Conservation (phyloP, 495 filamentous ascomycete species). For the Podospora pseudopauciseta region DNA sequence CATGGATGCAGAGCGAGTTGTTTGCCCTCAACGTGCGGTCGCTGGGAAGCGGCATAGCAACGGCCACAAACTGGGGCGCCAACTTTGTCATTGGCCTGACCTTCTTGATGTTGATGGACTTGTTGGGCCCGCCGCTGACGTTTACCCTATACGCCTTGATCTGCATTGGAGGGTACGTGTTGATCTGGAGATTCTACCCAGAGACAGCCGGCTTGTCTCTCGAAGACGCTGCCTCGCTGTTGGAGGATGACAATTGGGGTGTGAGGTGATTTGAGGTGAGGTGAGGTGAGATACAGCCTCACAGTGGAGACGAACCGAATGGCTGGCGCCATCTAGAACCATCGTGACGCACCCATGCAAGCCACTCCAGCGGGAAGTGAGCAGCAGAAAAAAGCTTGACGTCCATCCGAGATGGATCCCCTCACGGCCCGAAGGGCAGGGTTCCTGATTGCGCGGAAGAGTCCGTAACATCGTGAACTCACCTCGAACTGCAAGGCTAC, state of each 20-base stretch:
- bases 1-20: conserved; percentile 91
- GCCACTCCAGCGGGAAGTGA: background rate
- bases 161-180: conserved; percentile 62
- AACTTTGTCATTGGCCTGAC: conserved; percentile 87
- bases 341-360: conserved; percentile 16
- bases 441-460: background rate
- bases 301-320: background rate
- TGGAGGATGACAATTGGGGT: conserved; percentile 70
- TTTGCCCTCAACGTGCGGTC: conserved; percentile 81
- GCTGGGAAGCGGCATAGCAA: conserved; percentile 76
- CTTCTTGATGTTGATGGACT: conserved; percentile 82
- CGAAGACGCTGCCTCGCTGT: conserved; percentile 72
- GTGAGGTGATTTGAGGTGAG: conserved; percentile 40
- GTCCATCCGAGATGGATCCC: conserved; percentile 1
- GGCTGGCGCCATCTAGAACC: conserved; percentile 6
- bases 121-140: conserved; percentile 68
- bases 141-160: conserved; percentile 72
- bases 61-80: conserved; percentile 82
- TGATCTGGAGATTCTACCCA: conserved; percentile 71
- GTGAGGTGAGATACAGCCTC: background rate
- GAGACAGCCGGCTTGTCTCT: conserved; percentile 78
- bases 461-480: background rate
- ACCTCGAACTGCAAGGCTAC: conserved; percentile 9
- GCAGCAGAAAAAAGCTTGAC: conserved; percentile 7
- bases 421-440: conserved; percentile 4